Evolutionary conservation across 2,329 filamentous ascomycete species (phyloP).

Genomic region (Dothistroma septosporum): DNA sequence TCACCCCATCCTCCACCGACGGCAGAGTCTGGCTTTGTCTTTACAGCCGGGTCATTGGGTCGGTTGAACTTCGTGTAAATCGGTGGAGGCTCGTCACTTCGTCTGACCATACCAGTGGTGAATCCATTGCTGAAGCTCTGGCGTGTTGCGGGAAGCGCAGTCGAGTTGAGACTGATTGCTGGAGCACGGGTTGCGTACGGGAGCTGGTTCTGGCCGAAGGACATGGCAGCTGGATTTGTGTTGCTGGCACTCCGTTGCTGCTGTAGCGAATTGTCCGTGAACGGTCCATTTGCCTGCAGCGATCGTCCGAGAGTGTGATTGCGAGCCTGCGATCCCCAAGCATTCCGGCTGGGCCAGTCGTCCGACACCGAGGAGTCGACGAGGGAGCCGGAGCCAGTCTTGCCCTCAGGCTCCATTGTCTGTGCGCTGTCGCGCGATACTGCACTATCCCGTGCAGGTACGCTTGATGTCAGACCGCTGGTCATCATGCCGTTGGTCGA

Average conservation of each 20-base stretch:
- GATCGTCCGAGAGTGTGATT: slow-evolving; percentile 20
- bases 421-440: slow-evolving; percentile 21
- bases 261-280: slow-evolving; percentile 36
- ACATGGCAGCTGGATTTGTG: slow-evolving; percentile 33
- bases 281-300: slow-evolving; percentile 33
- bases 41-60: slow-evolving; percentile 22
- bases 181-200: slow-evolving; percentile 23
- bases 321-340: slow-evolving; percentile 38
- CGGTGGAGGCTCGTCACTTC: slow-evolving; percentile 27
- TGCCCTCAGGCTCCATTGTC: slow-evolving; percentile 45
- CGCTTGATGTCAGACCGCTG: slow-evolving; percentile 20
- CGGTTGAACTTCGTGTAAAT: slow-evolving; percentile 37
- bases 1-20: slow-evolving; percentile 19
- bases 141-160: slow-evolving; percentile 18
- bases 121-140: slow-evolving; percentile 23
- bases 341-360: slow-evolving; percentile 50
- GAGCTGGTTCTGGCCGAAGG: slow-evolving; percentile 30
- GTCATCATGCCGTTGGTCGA: slow-evolving; percentile 18
- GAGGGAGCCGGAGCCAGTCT: slow-evolving; percentile 66
- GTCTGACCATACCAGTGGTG: slow-evolving; percentile 18
- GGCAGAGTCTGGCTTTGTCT: slow-evolving; percentile 26
- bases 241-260: slow-evolving; percentile 39
- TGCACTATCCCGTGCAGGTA: slow-evolving; percentile 24
- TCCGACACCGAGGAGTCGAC: slow-evolving; percentile 66
- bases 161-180: slow-evolving; percentile 26